Evolutionary conservation across 352 stramenopile genomes (phyloP), one percentile per base, ranked within the genome.

Genomic region (Elongisporangium senticosum): DNA sequence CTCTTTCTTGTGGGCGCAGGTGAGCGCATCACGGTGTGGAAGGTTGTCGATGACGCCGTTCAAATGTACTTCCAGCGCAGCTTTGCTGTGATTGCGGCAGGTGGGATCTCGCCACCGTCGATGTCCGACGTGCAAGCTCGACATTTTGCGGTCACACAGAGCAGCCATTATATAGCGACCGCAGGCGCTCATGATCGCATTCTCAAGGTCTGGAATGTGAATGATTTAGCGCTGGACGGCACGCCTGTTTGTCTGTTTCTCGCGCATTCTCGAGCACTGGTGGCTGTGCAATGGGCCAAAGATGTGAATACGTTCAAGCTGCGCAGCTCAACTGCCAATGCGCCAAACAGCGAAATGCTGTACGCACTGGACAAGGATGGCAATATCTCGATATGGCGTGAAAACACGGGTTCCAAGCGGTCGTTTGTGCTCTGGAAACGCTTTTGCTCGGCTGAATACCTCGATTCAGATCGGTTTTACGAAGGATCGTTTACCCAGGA

Each of bases 21-120:
- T 7, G 77, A 88, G 51, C 85, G 86, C 58, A 57, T 95, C 48
- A 86, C 79, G 19, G 76, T 90, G 47, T 95, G 84, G 83, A 93
- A 92, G 61, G 39, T 95, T 8, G 77, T 92, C 11, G 75, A 93
- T 49, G 86, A 95, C 55, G 76, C 80, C 0, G 86, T 87, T 22
- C 72, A 88, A 21, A 71, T 93, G 55, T 93, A 93, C 62, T 60
- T 90, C 28, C 85, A 93, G 61, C 75, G 81, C 10, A 87, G 72
- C 64, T 86, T 95, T 10, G 63, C 56, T 0, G 66, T 80, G 19
- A 43, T 43, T 43, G 33, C 33, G 11, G 33, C 33, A 17, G 33
- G 33, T 43, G 13, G 10, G 33, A 15, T 43, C 11, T 43, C 33
- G 11, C 33, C 33, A 43, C 33, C 33, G 11, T 43, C 33, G 33